These are phyloP conservation scores for Trichomonas gallinae DNA, from an alignment of 208 protist genomes.

Conservation along the genomic window DNA sequence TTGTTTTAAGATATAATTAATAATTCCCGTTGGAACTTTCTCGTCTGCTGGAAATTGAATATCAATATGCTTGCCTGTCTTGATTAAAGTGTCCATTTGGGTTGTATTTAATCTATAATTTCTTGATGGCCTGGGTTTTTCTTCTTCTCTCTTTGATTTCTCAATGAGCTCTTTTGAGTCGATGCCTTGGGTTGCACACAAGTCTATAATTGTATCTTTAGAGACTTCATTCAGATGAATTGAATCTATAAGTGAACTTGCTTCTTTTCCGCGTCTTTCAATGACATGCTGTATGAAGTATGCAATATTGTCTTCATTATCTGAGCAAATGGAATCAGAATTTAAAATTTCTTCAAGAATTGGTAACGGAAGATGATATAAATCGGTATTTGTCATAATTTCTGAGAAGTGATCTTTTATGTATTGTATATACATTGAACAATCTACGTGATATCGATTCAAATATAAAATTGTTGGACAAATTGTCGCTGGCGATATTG, in stretches of 20 bases:
- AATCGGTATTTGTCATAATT: neutral
- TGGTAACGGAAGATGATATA: neutral
- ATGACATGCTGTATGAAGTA: neutral
- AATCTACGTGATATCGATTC: neutral
- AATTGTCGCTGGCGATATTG: neutral
- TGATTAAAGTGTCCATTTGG: neutral
- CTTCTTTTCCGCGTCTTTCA: neutral
- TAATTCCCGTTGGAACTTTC: neutral
- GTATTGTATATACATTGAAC: neutral
- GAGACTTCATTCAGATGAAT: neutral
- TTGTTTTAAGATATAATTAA: neutral
- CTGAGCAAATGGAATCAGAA: neutral
- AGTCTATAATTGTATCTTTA: neutral
- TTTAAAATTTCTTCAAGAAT: neutral
- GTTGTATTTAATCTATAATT: neutral
- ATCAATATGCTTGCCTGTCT: neutral
- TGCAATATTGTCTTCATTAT: neutral
- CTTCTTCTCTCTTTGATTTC: neutral
- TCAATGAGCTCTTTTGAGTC: neutral
- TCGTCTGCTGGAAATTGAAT: neutral
- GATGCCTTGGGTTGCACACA: neutral
- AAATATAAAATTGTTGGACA: neutral
- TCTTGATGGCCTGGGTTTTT: neutral
- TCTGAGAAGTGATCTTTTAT: neutral
- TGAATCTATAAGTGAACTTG: neutral